Evolutionary conservation across 2,329 filamentous ascomycete species (phyloP).

Genomic region (Ophiostoma piceae): DNA sequence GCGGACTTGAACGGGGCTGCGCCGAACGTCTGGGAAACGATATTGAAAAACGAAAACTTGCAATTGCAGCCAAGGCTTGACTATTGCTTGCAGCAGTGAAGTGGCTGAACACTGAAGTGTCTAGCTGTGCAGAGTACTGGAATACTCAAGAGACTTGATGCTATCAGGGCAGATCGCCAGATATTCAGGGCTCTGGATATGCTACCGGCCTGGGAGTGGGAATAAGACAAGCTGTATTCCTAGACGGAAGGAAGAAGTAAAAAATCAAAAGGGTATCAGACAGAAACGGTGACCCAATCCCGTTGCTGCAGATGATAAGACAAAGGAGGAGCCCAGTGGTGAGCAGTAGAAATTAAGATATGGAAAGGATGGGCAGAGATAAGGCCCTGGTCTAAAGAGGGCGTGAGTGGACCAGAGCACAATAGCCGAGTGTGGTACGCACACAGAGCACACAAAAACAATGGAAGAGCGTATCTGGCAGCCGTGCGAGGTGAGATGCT

Average conservation of each 20-base stretch:
- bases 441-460: background rate
- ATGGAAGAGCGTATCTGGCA: conserved; percentile 6
- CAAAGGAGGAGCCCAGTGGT: background rate
- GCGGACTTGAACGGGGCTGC: conserved; percentile 12
- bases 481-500: conserved; percentile 18
- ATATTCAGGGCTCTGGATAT: background rate
- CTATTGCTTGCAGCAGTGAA: background rate
- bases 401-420: conserved; percentile 19
- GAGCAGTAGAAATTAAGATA: background rate
- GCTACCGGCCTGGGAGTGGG: background rate
- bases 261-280: background rate
- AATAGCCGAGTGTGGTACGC: background rate
- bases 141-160: background rate
- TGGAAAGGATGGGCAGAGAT: conserved; percentile 19
- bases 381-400: conserved; percentile 20
- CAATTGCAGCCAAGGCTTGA: background rate
- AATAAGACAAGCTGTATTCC: background rate
- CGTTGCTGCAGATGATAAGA: conserved; percentile 22
- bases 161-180: conserved; percentile 1
- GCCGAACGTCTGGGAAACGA: conserved; percentile 14
- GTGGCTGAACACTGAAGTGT: background rate
- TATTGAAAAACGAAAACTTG: background rate
- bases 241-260: background rate
- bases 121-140: background rate
- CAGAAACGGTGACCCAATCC: conserved; percentile 17